Base-by-base conservation (phyloP, 2,329 filamentous ascomycete species). In the Mycogone perniciosa region DNA sequence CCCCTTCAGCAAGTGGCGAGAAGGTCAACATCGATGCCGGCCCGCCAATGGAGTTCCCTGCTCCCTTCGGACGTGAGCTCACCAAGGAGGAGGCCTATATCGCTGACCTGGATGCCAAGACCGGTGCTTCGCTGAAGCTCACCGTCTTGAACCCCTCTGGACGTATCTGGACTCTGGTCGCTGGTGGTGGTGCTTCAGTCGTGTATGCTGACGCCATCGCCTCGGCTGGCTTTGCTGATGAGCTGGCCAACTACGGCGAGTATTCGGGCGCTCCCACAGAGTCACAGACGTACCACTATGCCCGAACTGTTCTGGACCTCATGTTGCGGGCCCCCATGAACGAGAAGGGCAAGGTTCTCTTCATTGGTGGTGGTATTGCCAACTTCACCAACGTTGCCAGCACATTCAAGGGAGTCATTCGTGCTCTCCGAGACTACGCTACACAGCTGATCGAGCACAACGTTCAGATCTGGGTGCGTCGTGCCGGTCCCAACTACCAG, bases 371-470 rank as follows among this genome's bases (percentile, higher is more conserved):
- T 77, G 93, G 93, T 82, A 99, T 99, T 81, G 93, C 93, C 81
- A 99, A 99, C 86, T 99, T 99, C 80, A 99, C 93, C 80, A 99
- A 97, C 76, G 93, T 99, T 50, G 93, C 93, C 55, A 93, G 88
- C 64, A 99, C 93, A 58, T 99, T 99, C 87, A 99, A 99, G 84
- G 93, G 93, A 78, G 92, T 99, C 72, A 99, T 99, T 71, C 87
- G 89, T 62, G 93, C 93, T 54, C 82, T 99, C 59, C 85, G 92
- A 60, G 93, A 97, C 75, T 90, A 92, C 62, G 82, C 91, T 54
- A 84, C 84, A 57, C 80, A 86, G 58, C 82, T 99, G 61, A 83
- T 84, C 67, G 93, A 99, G 82, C 93, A 99, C 85, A 95, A 96
- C 66, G 89, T 93, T 59, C 86, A 95, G 76, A 96, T 97, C 78